Base-by-base conservation (phyloP, 176 grass and related monocot genomes). In the Bromus sterilis region DNA sequence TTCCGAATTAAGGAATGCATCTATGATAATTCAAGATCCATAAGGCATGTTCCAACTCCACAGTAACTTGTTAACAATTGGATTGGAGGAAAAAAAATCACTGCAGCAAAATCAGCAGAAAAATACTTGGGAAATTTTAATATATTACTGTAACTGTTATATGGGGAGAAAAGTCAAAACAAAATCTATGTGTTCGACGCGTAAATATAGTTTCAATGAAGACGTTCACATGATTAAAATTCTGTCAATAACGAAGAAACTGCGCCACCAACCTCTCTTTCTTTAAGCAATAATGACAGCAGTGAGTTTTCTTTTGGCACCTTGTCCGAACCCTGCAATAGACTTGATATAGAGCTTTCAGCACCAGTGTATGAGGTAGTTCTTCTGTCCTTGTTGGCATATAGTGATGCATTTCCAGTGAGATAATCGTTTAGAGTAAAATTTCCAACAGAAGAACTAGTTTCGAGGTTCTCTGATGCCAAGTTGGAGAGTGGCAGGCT, bases 371-470 rank as follows among this genome's bases (percentile, higher is more conserved):
- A 42, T 20, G 75, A 23, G 41, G 30, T 53, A 34, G 55, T 34
- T 66, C 62, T 80, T 53, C 78, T 53, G 46, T 37, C 61, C 44
- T 67, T 67, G 32, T 68, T 14, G 6, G 33, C 24, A 56, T 51
- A 80, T 68, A 24, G 20, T 35, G 78, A 39, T 55, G 40, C 31
- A 66, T 18, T 20, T 80, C 62, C 63, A 55, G 31, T 28, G n/a
- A 80, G 14, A 80, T 68, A 68, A 35, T 79, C 77, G 12, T 55
- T 37, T 21, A 68, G 32, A 55, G 44, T 36, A 80, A 80, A 49
- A 56, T 32, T 14, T 34, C 39, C 62, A 55, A 32, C 44, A 28
- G n/a, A 53, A 16, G 44, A 55, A 68, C 32, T 21, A 37, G 24
- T 55, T 56, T 68, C 33, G 25, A 53, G 78, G 32, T 39, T 56